phyloP scores from a whole-genome alignment of 495 filamentous ascomycete genomes.

The Hypoxylon perforatum region DNA sequence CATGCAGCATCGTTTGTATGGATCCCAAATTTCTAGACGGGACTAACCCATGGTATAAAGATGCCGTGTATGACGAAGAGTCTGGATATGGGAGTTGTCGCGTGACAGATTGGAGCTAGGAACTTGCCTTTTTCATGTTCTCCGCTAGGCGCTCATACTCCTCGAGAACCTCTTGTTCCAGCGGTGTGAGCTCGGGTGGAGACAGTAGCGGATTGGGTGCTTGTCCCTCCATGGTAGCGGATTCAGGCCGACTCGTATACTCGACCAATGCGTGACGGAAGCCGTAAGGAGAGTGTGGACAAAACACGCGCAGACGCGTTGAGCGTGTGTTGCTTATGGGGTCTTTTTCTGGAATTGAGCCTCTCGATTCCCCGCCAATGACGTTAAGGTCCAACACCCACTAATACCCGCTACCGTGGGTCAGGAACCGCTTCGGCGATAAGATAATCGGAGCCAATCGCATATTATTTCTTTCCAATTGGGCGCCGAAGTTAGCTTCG shows the following conservation, averaged over 20 bases:
- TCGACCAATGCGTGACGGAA: neutral
- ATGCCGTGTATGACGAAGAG: slow-evolving; percentile 45
- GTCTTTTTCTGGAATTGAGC: too few species aligned
- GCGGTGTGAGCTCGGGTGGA: slow-evolving; percentile 71
- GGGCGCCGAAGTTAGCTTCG: neutral
- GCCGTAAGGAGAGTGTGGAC: neutral
- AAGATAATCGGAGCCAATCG: slow-evolving; percentile 30
- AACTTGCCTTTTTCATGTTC: slow-evolving; percentile 87
- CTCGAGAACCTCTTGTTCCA: slow-evolving; percentile 94
- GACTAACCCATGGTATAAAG: neutral
- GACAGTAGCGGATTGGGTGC: slow-evolving; percentile 44
- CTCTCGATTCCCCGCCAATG: too few species aligned
- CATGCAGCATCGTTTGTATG: too few species aligned
- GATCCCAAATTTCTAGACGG: too few species aligned
- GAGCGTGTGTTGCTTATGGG: too few species aligned
- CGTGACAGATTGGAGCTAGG: slow-evolving; percentile 42
- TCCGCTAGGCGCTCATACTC: slow-evolving; percentile 88
- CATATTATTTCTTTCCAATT: slow-evolving; percentile 23
- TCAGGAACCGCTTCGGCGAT: slow-evolving; percentile 34
- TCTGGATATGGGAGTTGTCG: slow-evolving; percentile 4
- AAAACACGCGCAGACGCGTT: slow-evolving; percentile 33
- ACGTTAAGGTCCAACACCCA: too few species aligned
- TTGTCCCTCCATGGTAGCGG: slow-evolving; percentile 46
- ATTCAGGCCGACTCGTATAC: neutral
- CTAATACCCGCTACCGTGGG: neutral